These are phyloP conservation scores for Cochlearia excelsa DNA, from an alignment of 345 rosid genomes.

Conservation along the genomic window DNA sequence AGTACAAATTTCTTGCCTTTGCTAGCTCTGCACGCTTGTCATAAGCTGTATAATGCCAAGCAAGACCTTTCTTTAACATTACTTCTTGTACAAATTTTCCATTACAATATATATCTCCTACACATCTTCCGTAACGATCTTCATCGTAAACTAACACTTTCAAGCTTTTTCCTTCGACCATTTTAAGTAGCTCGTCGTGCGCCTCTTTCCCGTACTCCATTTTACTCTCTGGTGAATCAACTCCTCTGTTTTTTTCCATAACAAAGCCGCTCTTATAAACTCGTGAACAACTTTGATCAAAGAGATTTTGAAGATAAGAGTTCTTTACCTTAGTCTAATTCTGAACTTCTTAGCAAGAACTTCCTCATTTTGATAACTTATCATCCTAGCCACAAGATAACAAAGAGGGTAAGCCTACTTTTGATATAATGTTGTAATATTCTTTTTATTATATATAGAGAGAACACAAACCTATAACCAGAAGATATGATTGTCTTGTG, in stretches of 20 bases:
- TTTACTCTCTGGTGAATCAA: constrained; percentile 77
- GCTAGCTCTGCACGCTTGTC: constrained; percentile 62
- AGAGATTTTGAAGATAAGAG: constrained; percentile 1
- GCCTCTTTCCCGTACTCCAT: constrained; percentile 84
- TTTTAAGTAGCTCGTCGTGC: constrained; percentile 51
- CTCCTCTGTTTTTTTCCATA: constrained; percentile 54
- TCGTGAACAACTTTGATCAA: constrained; percentile 2
- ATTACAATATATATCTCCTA: constrained; percentile 75
- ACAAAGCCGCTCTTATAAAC: not conserved
- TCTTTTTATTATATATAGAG: not conserved
- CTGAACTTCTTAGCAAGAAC: constrained; percentile 74
- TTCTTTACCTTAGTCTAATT: constrained; percentile 63
- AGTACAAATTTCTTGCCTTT: constrained; percentile 35
- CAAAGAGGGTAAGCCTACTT: not conserved
- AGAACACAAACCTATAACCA: constrained; percentile 61
- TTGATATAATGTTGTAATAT: too few relatives aligned
- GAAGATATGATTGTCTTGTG: constrained; percentile 57
- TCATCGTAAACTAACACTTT: constrained; percentile 56
- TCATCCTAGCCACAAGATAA: constrained; percentile 27
- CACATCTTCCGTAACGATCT: constrained; percentile 67
- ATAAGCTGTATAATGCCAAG: constrained; percentile 79
- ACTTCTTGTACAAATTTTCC: constrained; percentile 54
- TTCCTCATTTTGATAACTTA: constrained; percentile 39
- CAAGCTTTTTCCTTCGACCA: constrained; percentile 64
- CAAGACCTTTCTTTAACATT: constrained; percentile 80